Evolutionary conservation across 345 rosid species (phyloP).

Genomic region (Euphorbia pulcherrima): DNA sequence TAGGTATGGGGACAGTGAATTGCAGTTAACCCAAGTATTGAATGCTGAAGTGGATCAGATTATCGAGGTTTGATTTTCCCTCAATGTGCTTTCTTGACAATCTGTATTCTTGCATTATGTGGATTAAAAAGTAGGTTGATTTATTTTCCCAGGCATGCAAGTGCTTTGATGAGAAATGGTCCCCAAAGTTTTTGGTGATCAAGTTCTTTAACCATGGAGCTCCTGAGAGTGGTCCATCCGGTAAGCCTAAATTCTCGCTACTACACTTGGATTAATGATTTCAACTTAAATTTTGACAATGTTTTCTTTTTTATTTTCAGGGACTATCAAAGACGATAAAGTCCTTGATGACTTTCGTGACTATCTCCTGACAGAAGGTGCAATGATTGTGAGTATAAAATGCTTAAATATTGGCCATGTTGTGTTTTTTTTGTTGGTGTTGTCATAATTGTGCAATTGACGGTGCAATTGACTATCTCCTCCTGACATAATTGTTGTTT

Average conservation of each 20-base stretch:
- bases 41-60: constrained; percentile 80
- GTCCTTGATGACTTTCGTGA: constrained; percentile 75
- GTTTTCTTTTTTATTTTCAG: constrained; percentile 26
- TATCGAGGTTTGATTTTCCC: constrained; percentile 49
- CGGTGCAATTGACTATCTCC: no score
- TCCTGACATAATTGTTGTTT: no score
- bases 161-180: constrained; percentile 59
- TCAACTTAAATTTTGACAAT: not conserved
- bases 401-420: no score
- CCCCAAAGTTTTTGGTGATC: constrained; percentile 69
- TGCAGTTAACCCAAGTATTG: constrained; percentile 80
- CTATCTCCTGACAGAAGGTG: no score
- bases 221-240: constrained; percentile 85
- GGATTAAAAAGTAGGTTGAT: not conserved
- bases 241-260: constrained; percentile 24
- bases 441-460: no score
- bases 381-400: constrained; percentile 63
- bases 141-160: constrained; percentile 74
- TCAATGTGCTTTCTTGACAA: not conserved
- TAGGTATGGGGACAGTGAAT: constrained; percentile 96
- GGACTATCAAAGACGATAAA: constrained; percentile 68
- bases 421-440: not conserved
- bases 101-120: not conserved
- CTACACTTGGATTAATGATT: not conserved
- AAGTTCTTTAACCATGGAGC: constrained; percentile 63